Evolutionary conservation across 305 asterid genomes (phyloP).

Genomic region (Plantago lanceolata): DNA sequence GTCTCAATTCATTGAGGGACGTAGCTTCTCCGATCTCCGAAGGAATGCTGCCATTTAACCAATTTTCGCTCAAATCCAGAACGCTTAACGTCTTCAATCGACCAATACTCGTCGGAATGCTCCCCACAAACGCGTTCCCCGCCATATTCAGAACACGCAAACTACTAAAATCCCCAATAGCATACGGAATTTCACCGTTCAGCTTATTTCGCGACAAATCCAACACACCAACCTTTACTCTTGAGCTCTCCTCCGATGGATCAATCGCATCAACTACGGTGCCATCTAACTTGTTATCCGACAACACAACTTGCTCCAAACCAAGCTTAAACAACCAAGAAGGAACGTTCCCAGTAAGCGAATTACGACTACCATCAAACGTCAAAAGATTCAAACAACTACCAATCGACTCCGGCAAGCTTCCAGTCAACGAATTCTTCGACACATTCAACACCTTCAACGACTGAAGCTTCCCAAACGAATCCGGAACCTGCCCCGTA

Average conservation of each 20-base stretch:
- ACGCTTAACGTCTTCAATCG: constrained; percentile 38
- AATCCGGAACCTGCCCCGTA: constrained; percentile 54
- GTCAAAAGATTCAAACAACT: constrained; percentile 46
- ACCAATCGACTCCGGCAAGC: constrained; percentile 57
- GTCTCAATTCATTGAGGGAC: constrained; percentile 52
- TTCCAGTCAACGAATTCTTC: constrained; percentile 50
- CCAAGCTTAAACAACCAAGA: constrained; percentile 58
- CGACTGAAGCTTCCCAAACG: constrained; percentile 57
- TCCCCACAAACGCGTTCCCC: constrained; percentile 42
- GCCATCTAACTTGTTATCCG: constrained; percentile 61
- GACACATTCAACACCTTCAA: constrained; percentile 62
- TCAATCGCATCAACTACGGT: constrained; percentile 43
- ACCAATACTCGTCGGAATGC: constrained; percentile 51
- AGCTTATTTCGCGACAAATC: constrained; percentile 64
- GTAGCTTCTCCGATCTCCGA: constrained; percentile 56
- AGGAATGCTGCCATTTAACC: constrained; percentile 72
- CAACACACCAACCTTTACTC: constrained; percentile 45
- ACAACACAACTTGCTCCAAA: constrained; percentile 47
- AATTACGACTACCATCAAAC: constrained; percentile 61
- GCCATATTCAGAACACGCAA: constrained; percentile 55
- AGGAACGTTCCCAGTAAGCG: constrained; percentile 53
- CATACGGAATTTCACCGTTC: constrained; percentile 51
- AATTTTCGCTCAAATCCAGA: constrained; percentile 70
- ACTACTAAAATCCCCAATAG: constrained; percentile 47
- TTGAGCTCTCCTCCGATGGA: constrained; percentile 48